These are phyloP conservation scores for Aspergillus sp. DNA, from an alignment of 2,329 filamentous ascomycete genomes.

Conservation along the genomic window DNA sequence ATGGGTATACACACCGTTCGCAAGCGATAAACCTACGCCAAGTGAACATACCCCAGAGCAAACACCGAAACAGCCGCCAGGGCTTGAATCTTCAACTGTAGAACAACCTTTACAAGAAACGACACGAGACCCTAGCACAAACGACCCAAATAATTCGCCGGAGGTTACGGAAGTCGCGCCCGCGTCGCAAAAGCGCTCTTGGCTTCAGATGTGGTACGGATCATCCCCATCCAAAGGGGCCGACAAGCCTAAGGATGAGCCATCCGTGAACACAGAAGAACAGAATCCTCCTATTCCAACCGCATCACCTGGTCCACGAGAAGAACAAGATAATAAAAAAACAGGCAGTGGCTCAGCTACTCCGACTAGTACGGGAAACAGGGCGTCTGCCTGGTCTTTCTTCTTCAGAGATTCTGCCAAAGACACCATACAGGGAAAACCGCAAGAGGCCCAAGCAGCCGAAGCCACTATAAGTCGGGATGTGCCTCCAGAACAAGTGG, in stretches of 20 bases:
- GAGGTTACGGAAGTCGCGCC: slow-evolving; percentile 16
- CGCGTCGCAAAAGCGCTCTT: slow-evolving; percentile 39
- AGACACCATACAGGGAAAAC: slow-evolving; percentile 21
- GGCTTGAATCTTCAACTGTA: slow-evolving; percentile 1
- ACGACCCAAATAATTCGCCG: slow-evolving; percentile 13
- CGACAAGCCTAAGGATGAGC: slow-evolving; percentile 23
- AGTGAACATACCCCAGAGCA: slow-evolving; percentile 17
- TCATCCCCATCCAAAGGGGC: slow-evolving; percentile 24
- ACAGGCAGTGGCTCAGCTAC: slow-evolving; percentile 23
- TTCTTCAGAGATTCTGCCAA: slow-evolving; percentile 40
- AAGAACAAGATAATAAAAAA: slow-evolving; percentile 20
- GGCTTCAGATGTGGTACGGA: slow-evolving; percentile 47
- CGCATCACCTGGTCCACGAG: slow-evolving; percentile 9
- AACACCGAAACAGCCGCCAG: not conserved
- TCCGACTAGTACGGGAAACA: slow-evolving; percentile 19
- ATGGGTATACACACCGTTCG: slow-evolving; percentile 36
- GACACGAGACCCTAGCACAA: slow-evolving; percentile 13
- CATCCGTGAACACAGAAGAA: slow-evolving; percentile 15
- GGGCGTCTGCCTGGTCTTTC: slow-evolving; percentile 42
- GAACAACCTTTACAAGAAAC: slow-evolving; percentile 12
- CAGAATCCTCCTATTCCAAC: slow-evolving; percentile 13
- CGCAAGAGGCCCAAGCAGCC: slow-evolving; percentile 27
- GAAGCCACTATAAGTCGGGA: slow-evolving; percentile 25
- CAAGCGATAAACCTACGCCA: slow-evolving; percentile 11
- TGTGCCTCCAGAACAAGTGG: slow-evolving; percentile 17